These are phyloP conservation scores for Ensete glaucum DNA, from an alignment of 176 grass and related monocot species.

Conservation along the genomic window DNA sequence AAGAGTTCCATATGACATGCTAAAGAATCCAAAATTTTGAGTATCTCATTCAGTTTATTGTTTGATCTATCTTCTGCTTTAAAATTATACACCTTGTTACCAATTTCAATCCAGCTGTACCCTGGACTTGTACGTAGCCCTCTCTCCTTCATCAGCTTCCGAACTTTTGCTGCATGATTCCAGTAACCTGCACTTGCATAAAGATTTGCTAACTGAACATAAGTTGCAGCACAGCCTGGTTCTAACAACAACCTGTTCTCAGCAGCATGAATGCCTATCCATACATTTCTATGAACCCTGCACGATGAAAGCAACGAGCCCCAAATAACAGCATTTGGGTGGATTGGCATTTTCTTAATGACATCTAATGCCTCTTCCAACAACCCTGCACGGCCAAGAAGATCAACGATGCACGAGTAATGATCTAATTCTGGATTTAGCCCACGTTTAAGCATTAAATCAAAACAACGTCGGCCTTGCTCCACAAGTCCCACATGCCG, in stretches of 20 bases:
- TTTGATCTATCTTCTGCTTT: slow-evolving; percentile 26
- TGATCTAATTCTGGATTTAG: slow-evolving; percentile 25
- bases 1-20: slow-evolving; percentile 16
- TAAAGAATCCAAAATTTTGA: slow-evolving; percentile 5
- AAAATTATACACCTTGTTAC: slow-evolving; percentile 19
- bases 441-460: slow-evolving; percentile 15
- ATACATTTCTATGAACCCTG: slow-evolving; percentile 23
- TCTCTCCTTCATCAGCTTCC: slow-evolving; percentile 29
- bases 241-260: slow-evolving; percentile 3
- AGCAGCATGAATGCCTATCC: slow-evolving; percentile 28
- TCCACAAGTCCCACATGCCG: slow-evolving; percentile 25
- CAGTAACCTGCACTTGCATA: slow-evolving; percentile 18
- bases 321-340: slow-evolving; percentile 26
- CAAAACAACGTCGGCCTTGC: slow-evolving; percentile 17
- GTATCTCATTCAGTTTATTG: neutral
- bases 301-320: slow-evolving; percentile 21
- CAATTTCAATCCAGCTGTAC: slow-evolving; percentile 29
- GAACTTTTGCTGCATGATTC: slow-evolving; percentile 12
- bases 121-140: slow-evolving; percentile 21
- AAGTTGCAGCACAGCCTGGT: slow-evolving; percentile 12
- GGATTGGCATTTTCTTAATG: slow-evolving; percentile 19
- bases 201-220: slow-evolving; percentile 18
- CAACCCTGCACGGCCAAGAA: slow-evolving; percentile 22
- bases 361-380: slow-evolving; percentile 23
- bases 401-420: slow-evolving; percentile 23